Evolutionary conservation across 208 protist species (phyloP).

Genomic region (Tritrichomonas musculus): DNA sequence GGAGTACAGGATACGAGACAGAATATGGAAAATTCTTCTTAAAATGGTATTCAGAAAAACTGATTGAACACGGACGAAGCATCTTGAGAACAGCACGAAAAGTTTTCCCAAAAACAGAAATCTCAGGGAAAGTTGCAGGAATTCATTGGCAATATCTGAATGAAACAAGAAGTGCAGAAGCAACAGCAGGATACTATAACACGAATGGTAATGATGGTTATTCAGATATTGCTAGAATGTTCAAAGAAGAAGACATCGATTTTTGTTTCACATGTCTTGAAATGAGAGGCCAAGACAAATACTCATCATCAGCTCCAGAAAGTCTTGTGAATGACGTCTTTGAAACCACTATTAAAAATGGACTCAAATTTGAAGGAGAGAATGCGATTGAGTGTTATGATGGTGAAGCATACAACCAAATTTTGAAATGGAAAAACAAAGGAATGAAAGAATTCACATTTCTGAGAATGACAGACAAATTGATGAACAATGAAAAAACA

Average conservation of each 20-base stretch:
- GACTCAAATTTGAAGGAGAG: not conserved
- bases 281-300: not conserved
- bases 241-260: not conserved
- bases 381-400: not conserved
- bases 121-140: not conserved
- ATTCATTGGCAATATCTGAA: not conserved
- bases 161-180: not conserved
- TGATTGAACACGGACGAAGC: not conserved
- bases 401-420: not conserved
- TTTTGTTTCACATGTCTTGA: not conserved
- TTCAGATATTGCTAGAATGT: not conserved
- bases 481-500: no score
- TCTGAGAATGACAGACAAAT: no score
- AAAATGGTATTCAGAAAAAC: not conserved
- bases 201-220: not conserved
- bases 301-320: not conserved
- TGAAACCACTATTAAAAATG: not conserved
- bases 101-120: not conserved
- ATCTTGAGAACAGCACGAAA: not conserved
- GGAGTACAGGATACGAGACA: not conserved
- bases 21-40: not conserved
- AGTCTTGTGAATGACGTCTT: not conserved
- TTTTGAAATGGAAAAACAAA: not conserved
- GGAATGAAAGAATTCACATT: not conserved
- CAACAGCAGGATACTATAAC: not conserved